Evolutionary conservation across 1,139 yeast species (phyloP), one percentile per base, ranked within the genome.

Genomic region (Zygosaccharomyces sapae): DNA sequence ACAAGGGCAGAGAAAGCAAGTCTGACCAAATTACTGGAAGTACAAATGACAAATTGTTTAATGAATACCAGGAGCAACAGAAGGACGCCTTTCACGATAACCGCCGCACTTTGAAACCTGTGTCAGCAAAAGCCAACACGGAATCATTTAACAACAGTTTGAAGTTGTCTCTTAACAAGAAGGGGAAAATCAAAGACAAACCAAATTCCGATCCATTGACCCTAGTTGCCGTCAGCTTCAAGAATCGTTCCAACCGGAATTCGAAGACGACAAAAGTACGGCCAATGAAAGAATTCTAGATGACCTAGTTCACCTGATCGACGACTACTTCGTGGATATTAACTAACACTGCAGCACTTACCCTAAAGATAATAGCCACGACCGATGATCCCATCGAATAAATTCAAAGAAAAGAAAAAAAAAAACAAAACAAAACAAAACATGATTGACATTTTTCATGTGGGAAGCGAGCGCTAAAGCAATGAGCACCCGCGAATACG

Each of bases 221-320:
- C 1, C 8, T 4, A 27, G 9, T 9, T 12, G 10, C 10, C n/a
- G 4, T 9, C 9, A 27, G 4, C n/a, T 12, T 3, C 30, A 27
- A 27, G 30, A 12, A 27, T 12, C 30, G 10, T 1, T 27, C 10
- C 12, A 35, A 35, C 4, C 20, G 25, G 25, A 13, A 22, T 16
- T 24, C 12, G 18, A n/a, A 19, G 24, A 19, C 7, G 44, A 44
- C 31, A 33, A 29, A 5, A n/a, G 24, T 10, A 34, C 37, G 24
- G 19, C 33, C 12, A 44, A 44, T 31, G 44, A 44, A 8, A 33
- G 29, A 33, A 41, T 45, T 9, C 9, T 45, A 24, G 25, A 34
- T 20, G 47, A 44, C n/a, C 33, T 44, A 13, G n/a, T 44, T 31
- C 30, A 34, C 13, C 33, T 29, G 47, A 44, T 44, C 16, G 47